Base-by-base conservation (phyloP, 2,329 filamentous ascomycete genomes). In the Pestalotiopsis sp. region DNA sequence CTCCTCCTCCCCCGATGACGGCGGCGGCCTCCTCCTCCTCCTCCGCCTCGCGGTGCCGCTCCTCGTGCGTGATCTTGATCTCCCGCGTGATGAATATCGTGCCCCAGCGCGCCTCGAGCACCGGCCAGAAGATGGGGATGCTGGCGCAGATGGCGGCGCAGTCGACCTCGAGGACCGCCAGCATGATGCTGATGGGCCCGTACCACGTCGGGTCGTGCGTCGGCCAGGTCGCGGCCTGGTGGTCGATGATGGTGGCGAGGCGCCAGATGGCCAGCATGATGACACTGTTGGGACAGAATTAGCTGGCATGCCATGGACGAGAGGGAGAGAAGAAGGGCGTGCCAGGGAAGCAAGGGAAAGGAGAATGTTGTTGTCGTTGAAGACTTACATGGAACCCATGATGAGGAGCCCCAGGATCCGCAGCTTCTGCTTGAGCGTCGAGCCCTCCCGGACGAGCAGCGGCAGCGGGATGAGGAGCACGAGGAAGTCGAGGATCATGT, bases 201-300 rank as follows among this genome's bases (percentile, higher is more conserved):
- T 80, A 79, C 77, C 77, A 80, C 31, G 76, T 77, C 60, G 77
- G 77, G 64, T 80, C 78, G 65, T 77, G 73, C 0, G 75, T 79
- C 5, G 78, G 78, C 63, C 71, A 74, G 0, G 77, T 78, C 3
- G 74, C 75, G 12, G 75, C 75, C 63, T 72, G 70, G 68, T 79
- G 75, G 25, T 76, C 69, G 23, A 79, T 64, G 25, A 79, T 75
- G 23, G 75, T 76, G 5, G 73, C 66, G 13, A 80, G 72, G 9
- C 78, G 77, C 74, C 76, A 78, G n/a, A 75, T 72, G 3, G 78
- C 77, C 66, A 79, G 71, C 36, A 73, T 70, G 65, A 78, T 74
- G 39, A 75, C 75, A 17, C 75, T 75, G 39, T 49, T 20, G 3
- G 25, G 25, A 25, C 25, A 25, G 25, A 25, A 25, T 25, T 25